These are phyloP conservation scores for Linnemannia schmuckeri DNA, from an alignment of 192 early-diverging fungal genomes.

Conservation along the genomic window DNA sequence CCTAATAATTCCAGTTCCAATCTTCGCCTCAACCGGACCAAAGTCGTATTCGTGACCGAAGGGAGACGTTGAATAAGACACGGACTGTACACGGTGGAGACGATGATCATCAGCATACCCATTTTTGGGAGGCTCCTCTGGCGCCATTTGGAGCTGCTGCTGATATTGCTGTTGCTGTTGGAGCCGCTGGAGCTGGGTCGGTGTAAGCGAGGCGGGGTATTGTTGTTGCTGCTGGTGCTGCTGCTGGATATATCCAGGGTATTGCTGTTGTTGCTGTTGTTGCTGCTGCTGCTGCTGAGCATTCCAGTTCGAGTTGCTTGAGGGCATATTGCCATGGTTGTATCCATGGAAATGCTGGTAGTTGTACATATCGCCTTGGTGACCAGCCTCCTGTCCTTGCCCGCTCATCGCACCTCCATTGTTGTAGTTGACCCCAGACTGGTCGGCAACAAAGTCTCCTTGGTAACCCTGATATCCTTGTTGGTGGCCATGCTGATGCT, in stretches of 20 bases:
- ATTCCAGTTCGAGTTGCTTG: slow-evolving; percentile 1
- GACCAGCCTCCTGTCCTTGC: neutral
- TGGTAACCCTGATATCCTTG: slow-evolving; percentile 21
- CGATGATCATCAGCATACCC: slow-evolving; percentile 21
- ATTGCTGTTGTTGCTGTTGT: slow-evolving; percentile 26
- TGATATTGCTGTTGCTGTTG: slow-evolving; percentile 25
- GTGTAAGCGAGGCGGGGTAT: neutral
- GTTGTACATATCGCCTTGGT: slow-evolving; percentile 12
- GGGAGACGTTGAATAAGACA: slow-evolving; percentile 28
- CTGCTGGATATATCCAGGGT: slow-evolving; percentile 16
- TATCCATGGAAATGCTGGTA: slow-evolving; percentile 1
- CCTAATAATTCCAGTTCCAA: neutral
- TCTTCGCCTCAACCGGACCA: neutral
- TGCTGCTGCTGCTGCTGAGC: neutral
- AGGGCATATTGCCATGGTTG: neutral
- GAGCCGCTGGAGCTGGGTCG: slow-evolving; percentile 8
- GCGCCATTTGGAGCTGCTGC: slow-evolving; percentile 9
- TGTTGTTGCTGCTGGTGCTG: slow-evolving; percentile 29
- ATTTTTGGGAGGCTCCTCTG: slow-evolving; percentile 9
- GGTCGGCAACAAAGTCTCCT: slow-evolving; percentile 7
- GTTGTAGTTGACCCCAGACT: neutral
- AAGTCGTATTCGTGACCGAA: slow-evolving; percentile 28
- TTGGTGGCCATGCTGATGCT: slow-evolving; percentile 22
- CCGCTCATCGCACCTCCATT: neutral
- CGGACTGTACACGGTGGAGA: neutral